These are phyloP conservation scores for Biscutella laevigata DNA, from an alignment of 441 rosid genomes.

Conservation along the genomic window DNA sequence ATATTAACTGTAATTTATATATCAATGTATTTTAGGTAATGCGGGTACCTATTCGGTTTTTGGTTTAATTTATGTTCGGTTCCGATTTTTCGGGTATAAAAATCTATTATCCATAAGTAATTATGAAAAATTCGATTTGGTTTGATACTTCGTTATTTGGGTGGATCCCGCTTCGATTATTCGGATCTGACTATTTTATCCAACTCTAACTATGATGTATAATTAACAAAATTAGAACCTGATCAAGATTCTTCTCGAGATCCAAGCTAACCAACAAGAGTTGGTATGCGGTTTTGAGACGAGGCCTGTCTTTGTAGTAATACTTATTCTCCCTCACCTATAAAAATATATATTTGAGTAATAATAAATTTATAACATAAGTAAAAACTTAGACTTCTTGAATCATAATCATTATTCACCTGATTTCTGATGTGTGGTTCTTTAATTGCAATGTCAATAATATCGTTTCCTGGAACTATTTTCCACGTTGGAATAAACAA, in stretches of 20 bases:
- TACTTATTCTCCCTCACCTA: slow-evolving; percentile 56
- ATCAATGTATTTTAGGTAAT: too few species aligned
- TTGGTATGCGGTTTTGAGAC: slow-evolving; percentile 61
- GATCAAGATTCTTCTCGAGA: slow-evolving; percentile 46
- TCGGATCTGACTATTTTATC: too few species aligned
- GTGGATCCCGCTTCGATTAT: too few species aligned
- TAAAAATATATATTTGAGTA: background rate
- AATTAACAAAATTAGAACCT: slow-evolving; percentile 31
- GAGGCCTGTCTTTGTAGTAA: slow-evolving; percentile 73
- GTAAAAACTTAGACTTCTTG: background rate
- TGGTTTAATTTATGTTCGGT: too few species aligned
- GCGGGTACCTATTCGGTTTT: too few species aligned
- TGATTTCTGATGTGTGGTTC: slow-evolving; percentile 50
- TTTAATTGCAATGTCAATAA: slow-evolving; percentile 60
- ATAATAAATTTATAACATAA: background rate
- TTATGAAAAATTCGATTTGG: too few species aligned
- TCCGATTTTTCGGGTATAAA: too few species aligned
- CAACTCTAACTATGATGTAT: too few species aligned
- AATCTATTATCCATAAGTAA: too few species aligned
- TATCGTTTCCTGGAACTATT: slow-evolving; percentile 55
- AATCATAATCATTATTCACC: slow-evolving; percentile 28
- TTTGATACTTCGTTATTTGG: too few species aligned
- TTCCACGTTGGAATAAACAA: slow-evolving; percentile 70
- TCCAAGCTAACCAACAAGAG: slow-evolving; percentile 41
- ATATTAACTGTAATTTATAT: too few species aligned